Base-by-base conservation (phyloP, 1,284 basidiomycete genomes). In the Porogramme epimiltina region DNA sequence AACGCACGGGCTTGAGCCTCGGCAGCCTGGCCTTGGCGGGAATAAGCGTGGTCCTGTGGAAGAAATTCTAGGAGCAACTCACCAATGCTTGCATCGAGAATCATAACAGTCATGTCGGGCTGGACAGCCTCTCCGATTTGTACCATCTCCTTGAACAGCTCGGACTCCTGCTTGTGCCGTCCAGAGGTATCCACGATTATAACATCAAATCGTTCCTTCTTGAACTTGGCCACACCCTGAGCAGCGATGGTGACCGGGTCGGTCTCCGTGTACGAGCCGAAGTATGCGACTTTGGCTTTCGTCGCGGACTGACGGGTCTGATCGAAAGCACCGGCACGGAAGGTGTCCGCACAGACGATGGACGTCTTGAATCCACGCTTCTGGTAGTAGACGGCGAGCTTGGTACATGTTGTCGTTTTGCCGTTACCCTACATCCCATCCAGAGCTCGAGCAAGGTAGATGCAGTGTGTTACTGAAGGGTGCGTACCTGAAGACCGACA, bases 151-250 rank as follows among this genome's bases (percentile, higher is more conserved):
- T 94, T 78, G 67, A 99, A 99, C 51, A 99, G 75, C 71, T 99
- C 97, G 20, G 87, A 87, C 73, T 99, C 97, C 72, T 99, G 97
- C 69, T 95, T 95, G 71, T 99, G 97, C 58, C 97, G 81, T 51
- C 97, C 97, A 24, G 92, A 95, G 0, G 97, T 99, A 72, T 99
- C 97, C 52, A 99, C 97, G 59, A 99, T 98, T 67, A 99, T 98
- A 42, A 99, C 91, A 59, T 99, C 97, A 67, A 99, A 99, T 26
- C 93, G 81, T 70, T 98, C 95, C 74, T 96, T 94, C 73, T 96
- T 93, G 80, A 99, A 99, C 70, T 98, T 98, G 16, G 87, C 77
- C 4, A 98, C 97, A 73, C 97, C 97, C 63, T 95, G 87, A 2
- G 90, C 87, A 6, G 97, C 95, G 65, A 98, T 98, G 2, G 86